phyloP scores from a whole-genome alignment of 768 basidiomycete species.

The Suillus placidus region DNA sequence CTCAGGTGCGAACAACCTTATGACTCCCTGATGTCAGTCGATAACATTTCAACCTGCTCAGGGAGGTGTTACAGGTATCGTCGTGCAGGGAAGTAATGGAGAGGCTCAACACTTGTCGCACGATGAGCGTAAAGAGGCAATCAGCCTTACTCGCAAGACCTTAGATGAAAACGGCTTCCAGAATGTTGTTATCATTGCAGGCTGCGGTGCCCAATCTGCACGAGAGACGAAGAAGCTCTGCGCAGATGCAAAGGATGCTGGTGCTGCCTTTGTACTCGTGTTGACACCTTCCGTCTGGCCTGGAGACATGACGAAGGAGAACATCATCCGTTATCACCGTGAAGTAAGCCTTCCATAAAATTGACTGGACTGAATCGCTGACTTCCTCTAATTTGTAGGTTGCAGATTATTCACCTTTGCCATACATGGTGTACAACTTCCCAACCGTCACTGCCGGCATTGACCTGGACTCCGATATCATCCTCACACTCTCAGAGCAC shows the following conservation, averaged over 20 bases:
- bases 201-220: conserved; percentile 82
- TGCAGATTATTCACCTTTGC: conserved; percentile 67
- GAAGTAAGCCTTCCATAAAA: conserved; percentile 42
- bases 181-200: conserved; percentile 72
- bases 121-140: conserved; percentile 66
- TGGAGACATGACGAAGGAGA: conserved; percentile 60
- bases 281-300: conserved; percentile 76
- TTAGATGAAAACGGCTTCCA: conserved; percentile 73
- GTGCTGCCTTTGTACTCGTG: conserved; percentile 80
- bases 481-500: conserved; percentile 68
- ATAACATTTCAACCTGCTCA: conserved; percentile 27
- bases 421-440: conserved; percentile 85
- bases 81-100: conserved; percentile 76
- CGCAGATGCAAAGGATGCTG: conserved; percentile 74
- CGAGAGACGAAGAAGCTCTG: conserved; percentile 74
- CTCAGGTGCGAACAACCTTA: conserved; percentile 48
- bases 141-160: conserved; percentile 66
- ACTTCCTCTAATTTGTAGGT: conserved; percentile 46
- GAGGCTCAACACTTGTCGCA: conserved; percentile 78
- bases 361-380: not conserved
- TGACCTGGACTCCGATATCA: conserved; percentile 81
- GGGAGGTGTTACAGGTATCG: conserved; percentile 74
- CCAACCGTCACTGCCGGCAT: conserved; percentile 79
- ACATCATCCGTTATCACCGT: conserved; percentile 67
- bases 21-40: not conserved